Conservation (phyloP, 2,329 filamentous ascomycete species). For the Colletotrichum viniferum region DNA sequence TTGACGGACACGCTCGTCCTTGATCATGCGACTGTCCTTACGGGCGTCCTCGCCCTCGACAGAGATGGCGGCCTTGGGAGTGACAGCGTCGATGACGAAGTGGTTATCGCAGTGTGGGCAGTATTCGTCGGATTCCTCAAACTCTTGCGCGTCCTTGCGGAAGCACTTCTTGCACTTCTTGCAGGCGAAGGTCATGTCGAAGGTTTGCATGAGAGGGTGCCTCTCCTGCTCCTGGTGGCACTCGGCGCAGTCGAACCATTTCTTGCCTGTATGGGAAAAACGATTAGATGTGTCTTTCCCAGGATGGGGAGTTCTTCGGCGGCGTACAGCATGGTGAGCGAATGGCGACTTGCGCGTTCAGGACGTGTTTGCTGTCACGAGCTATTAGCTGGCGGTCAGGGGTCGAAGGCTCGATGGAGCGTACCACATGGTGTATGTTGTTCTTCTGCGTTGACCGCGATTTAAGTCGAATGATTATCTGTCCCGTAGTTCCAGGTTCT, state of each 20-base stretch:
- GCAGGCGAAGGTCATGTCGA: conserved; percentile 95
- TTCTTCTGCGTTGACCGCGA: neutral
- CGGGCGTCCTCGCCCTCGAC: conserved; percentile 92
- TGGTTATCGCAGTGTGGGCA: conserved; percentile 99
- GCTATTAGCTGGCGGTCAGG: neutral
- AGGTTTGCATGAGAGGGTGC: conserved; percentile 76
- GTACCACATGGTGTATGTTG: conserved; percentile 39
- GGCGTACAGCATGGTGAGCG: conserved; percentile 89
- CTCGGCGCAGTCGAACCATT: conserved; percentile 99
- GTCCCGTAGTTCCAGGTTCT: neutral
- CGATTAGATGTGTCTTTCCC: neutral
- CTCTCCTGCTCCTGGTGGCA: conserved; percentile 85
- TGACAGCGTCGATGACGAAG: conserved; percentile 88
- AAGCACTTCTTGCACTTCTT: conserved; percentile 99
- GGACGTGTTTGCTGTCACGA: conserved; percentile 82
- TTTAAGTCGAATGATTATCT: neutral
- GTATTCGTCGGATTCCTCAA: conserved; percentile 97
- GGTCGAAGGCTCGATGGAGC: neutral
- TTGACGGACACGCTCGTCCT: conserved; percentile 79
- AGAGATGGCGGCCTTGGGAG: conserved; percentile 80
- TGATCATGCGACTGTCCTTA: conserved; percentile 88
- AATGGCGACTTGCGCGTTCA: conserved; percentile 97
- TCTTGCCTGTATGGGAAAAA: conserved; percentile 64
- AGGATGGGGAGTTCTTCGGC: neutral
- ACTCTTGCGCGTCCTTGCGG: conserved; percentile 89